Base-by-base conservation (phyloP, 2,329 filamentous ascomycete species). In the Aspergillus flavus region DNA sequence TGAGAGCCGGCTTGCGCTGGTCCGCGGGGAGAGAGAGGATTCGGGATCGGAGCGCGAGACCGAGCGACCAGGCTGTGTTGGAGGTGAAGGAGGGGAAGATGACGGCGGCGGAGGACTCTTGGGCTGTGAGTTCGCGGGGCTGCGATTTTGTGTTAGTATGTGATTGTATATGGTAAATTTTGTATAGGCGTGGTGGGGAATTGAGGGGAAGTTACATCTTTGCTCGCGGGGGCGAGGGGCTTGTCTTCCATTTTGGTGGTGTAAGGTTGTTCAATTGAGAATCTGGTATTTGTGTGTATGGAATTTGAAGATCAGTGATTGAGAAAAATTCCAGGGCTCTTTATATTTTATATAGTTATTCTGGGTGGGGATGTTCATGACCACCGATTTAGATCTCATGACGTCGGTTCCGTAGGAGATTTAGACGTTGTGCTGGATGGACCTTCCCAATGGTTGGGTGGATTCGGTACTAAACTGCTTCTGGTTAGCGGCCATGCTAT, bases 61-160 rank as follows among this genome's bases (percentile, higher is more conserved):
- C 80, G 19, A 82, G 72, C 0, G 69, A 64, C 70, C 74, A 80
- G 55, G 79, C 80, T 4, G 76, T 78, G 21, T 69, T 69, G 23
- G 77, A 63, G 23, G 77, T 80, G 73, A 81, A 81, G 57, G 68
- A 65, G 14, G 70, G 66, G 68, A 81, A 78, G 67, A 72, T 67
- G 5, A 72, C 66, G 2, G 69, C 59, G 6, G 71, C 16, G 61
- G 72, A 74, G 61, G 65, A 62, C 71, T 78, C 76, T 64, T 71
- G 68, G 23, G 73, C 63, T 41, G 73, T 65, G 36, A 78, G 74
- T 55, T 66, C 62, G 46, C 60, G 39, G 52, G 69, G 64, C 76
- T 78, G 57, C 32, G 30, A 41, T 52, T 58, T 34, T 45, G 36
- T 46, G 46, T 43, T 48, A 59, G 43, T 43, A n/a, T 56, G 59